Evolutionary conservation across 2,329 filamentous ascomycete genomes (phyloP).

Genomic region (Diaporthe vexans): DNA sequence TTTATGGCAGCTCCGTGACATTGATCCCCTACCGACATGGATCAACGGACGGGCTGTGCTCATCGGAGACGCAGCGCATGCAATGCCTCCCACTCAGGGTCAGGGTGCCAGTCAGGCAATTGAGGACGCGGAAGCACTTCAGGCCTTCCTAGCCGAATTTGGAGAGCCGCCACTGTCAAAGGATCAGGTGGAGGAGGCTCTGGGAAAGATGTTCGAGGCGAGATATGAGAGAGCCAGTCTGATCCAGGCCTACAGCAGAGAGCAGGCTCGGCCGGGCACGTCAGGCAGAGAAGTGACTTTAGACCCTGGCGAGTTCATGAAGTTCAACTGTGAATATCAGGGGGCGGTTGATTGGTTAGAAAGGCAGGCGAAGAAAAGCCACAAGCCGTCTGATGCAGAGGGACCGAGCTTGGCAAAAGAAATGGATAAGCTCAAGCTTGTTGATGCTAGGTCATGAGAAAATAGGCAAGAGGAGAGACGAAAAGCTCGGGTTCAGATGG

Average conservation of each 20-base stretch:
- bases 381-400: not conserved
- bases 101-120: conserved; percentile 58
- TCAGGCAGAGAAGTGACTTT: conserved; percentile 50
- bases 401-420: not conserved
- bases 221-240: conserved; percentile 55
- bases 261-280: conserved; percentile 56
- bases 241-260: conserved; percentile 59
- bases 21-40: conserved; percentile 57
- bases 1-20: conserved; percentile 61
- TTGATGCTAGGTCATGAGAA: not conserved
- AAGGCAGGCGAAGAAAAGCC: not conserved
- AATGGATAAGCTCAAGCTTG: conserved; percentile 11
- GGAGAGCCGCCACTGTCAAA: conserved; percentile 34
- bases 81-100: conserved; percentile 56
- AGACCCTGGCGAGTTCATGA: conserved; percentile 56
- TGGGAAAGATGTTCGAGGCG: conserved; percentile 47
- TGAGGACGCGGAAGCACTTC: conserved; percentile 57
- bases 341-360: conserved; percentile 7
- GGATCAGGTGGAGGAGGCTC: conserved; percentile 45
- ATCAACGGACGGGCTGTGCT: conserved; percentile 47
- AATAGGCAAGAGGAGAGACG: not conserved
- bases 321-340: conserved; percentile 12
- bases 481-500: not conserved
- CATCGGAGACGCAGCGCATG: conserved; percentile 46
- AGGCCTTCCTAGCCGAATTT: conserved; percentile 48